Conservation (phyloP, 768 basidiomycete genomes). For the Phaffia tasmanica region DNA sequence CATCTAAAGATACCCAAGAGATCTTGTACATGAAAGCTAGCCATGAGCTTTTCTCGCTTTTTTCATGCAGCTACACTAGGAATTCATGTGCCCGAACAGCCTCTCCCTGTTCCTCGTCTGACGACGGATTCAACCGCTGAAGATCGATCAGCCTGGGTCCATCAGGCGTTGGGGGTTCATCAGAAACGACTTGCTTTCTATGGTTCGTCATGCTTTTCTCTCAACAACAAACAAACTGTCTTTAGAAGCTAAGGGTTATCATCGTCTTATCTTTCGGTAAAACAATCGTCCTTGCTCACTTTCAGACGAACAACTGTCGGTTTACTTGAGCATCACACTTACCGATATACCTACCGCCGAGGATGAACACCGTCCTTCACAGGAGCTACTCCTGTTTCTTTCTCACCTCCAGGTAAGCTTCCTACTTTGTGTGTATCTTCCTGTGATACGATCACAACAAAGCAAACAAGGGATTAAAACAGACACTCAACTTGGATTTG, state of each 20-base stretch:
- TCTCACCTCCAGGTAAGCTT: constrained; percentile 15
- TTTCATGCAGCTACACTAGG: constrained; percentile 14
- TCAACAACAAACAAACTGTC: background rate
- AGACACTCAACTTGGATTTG: background rate
- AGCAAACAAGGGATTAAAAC: no score
- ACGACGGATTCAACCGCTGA: background rate
- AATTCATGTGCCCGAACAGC: constrained; percentile 9
- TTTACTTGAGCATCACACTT: constrained; percentile 10
- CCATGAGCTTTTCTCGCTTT: constrained; percentile 9
- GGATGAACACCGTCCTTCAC: constrained; percentile 1
- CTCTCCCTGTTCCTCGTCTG: constrained; percentile 3
- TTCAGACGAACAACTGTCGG: constrained; percentile 14
- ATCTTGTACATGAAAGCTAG: no score
- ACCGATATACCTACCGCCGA: background rate
- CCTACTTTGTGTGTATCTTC: background rate
- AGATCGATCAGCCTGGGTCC: background rate
- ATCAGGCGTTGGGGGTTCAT: background rate
- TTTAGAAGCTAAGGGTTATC: background rate
- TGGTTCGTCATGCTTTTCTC: background rate
- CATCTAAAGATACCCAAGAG: no score
- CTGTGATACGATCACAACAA: no score
- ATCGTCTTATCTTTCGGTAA: background rate
- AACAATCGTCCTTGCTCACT: background rate
- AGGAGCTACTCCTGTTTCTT: constrained; percentile 5
- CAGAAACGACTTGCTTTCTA: constrained; percentile 11